phyloP scores from a whole-genome alignment of 2,329 filamentous ascomycete genomes.

The Exophiala aquamarina region DNA sequence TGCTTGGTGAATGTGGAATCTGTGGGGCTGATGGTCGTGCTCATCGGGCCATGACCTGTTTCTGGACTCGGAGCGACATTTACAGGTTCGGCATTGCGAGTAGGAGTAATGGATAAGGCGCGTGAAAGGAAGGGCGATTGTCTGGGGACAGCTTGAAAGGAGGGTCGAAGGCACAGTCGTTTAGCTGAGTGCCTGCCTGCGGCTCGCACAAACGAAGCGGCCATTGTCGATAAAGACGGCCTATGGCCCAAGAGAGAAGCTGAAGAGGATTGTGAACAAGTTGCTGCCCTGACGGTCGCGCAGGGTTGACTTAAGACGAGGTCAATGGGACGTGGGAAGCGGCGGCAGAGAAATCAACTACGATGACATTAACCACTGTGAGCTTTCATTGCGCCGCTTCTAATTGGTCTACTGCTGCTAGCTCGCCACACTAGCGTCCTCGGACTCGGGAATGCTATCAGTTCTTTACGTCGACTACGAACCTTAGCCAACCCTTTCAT shows the following conservation, averaged over 20 bases:
- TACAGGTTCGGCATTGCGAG: slow-evolving; percentile 52
- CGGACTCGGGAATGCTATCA: too few relatives aligned
- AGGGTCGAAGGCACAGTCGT: slow-evolving; percentile 57
- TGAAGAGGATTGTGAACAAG: slow-evolving; percentile 9
- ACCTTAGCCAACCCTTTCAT: too few relatives aligned
- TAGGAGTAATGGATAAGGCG: slow-evolving; percentile 56
- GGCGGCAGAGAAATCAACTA: slow-evolving; percentile 11
- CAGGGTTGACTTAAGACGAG: too few relatives aligned
- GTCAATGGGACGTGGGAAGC: too few relatives aligned
- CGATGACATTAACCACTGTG: neutral
- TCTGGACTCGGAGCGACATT: slow-evolving; percentile 35
- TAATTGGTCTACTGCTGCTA: too few relatives aligned
- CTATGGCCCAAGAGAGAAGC: slow-evolving; percentile 24
- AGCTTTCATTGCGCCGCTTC: too few relatives aligned
- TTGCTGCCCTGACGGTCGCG: neutral
- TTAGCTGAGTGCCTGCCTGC: slow-evolving; percentile 57
- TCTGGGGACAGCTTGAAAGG: slow-evolving; percentile 34
- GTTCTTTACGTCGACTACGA: too few relatives aligned
- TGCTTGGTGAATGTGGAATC: slow-evolving; percentile 56
- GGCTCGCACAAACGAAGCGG: slow-evolving; percentile 60
- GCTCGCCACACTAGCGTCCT: too few relatives aligned
- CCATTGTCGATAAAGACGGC: slow-evolving; percentile 50
- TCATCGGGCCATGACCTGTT: slow-evolving; percentile 24
- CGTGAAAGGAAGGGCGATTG: slow-evolving; percentile 39
- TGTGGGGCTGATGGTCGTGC: slow-evolving; percentile 57